A percentile compares a stretch with the other conserved stretches of the same genome.
phyloP scores from a whole-genome alignment of 129 eudicot genomes.

The Saposhnikovia divaricata region DNA sequence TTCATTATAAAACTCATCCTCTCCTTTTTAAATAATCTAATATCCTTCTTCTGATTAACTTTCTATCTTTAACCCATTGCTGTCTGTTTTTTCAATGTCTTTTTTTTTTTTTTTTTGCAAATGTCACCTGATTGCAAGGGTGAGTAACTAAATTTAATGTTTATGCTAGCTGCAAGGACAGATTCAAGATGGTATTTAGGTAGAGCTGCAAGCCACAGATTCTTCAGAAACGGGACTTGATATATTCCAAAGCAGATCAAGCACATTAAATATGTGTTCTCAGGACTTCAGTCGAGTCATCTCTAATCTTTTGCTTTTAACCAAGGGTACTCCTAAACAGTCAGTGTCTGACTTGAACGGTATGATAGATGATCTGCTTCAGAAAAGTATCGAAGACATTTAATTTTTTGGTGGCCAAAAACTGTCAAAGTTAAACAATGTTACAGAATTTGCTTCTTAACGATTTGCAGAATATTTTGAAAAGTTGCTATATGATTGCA shows the following conservation, averaged over 20 bases:
- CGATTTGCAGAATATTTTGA: not conserved
- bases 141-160: not conserved
- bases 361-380: not conserved
- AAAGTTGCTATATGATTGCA: not conserved
- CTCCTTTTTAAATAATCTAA: too few relatives aligned
- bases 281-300: not conserved
- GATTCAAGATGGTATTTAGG: not conserved
- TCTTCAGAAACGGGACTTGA: not conserved
- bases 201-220: not conserved
- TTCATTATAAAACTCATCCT: too few relatives aligned
- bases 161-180: not conserved
- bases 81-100: not conserved
- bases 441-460: not conserved
- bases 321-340: not conserved
- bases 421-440: not conserved
- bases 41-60: not conserved
- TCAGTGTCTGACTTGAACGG: not conserved
- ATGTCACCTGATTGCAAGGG: not conserved
- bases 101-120: not conserved
- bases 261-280: not conserved
- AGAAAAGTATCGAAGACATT: not conserved
- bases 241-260: not conserved
- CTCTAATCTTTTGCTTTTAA: not conserved
- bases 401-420: not conserved
- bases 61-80: not conserved